A percentile compares a stretch with the other conserved stretches of the same genome.
phyloP scores from a whole-genome alignment of 768 basidiomycete genomes.

The Tylopilus vinaceipallidus region DNA sequence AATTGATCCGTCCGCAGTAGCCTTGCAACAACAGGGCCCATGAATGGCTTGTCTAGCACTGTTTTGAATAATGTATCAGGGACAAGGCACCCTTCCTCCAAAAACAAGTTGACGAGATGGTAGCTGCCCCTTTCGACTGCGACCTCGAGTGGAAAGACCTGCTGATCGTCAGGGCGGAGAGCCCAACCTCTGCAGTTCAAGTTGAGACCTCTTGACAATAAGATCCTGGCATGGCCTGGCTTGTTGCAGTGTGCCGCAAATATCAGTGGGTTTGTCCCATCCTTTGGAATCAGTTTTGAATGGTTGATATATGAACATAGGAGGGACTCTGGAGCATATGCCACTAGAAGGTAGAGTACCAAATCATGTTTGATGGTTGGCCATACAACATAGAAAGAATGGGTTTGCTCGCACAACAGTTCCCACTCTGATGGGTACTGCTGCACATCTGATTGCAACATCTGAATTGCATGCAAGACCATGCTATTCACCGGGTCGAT shows the following conservation, averaged over 20 bases:
- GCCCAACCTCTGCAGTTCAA: background rate
- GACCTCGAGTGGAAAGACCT: background rate
- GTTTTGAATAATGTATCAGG: background rate
- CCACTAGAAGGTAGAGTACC: background rate
- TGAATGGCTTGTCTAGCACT: background rate
- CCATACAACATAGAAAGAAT: background rate
- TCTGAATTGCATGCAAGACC: background rate
- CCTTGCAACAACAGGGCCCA: background rate
- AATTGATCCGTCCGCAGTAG: slow-evolving; percentile 16
- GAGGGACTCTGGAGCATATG: background rate
- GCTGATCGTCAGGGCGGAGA: background rate
- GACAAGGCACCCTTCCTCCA: background rate
- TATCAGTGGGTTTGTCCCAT: slow-evolving; percentile 4
- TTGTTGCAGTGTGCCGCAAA: slow-evolving; percentile 1
- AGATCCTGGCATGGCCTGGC: background rate
- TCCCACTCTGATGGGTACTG: slow-evolving; percentile 3
- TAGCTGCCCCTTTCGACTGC: fast-evolving
- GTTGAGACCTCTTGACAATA: background rate
- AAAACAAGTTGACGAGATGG: background rate
- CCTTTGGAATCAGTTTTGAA: background rate
- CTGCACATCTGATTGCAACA: background rate
- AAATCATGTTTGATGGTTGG: slow-evolving; percentile 1
- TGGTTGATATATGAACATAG: background rate
- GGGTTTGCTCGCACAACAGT: background rate
- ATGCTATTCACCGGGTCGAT: background rate